A percentile compares a stretch with the other conserved stretches of the same genome.
Evolutionary conservation across 768 basidiomycete species (phyloP).

Genomic region (Paxillus rubicundulus): DNA sequence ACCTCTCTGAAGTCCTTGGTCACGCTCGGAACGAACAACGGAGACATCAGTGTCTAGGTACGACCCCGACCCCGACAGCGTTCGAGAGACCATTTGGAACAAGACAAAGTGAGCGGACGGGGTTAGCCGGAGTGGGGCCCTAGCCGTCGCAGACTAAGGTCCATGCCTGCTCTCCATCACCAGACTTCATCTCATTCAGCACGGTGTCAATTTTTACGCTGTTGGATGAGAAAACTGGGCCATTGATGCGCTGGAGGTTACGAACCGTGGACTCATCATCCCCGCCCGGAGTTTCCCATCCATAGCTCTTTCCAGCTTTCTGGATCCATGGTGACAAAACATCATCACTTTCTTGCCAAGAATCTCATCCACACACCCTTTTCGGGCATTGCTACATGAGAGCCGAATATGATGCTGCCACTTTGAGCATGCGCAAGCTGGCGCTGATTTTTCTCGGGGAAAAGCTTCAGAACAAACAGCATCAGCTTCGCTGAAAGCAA

Average conservation of each 20-base stretch:
- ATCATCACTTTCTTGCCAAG: constrained; percentile 6
- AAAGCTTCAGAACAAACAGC: constrained; percentile 24
- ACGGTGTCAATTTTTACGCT: constrained; percentile 30
- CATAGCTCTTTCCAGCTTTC: constrained; percentile 29
- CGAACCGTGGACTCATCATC: not conserved
- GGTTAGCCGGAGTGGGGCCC: not conserved
- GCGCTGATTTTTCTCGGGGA: constrained; percentile 24
- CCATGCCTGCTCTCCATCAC: not conserved
- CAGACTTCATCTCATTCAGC: constrained; percentile 14
- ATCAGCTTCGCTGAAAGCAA: constrained; percentile 33
- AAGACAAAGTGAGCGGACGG: constrained; percentile 13
- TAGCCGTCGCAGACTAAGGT: constrained; percentile 16
- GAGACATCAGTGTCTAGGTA: constrained; percentile 17
- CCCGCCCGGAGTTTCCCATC: constrained; percentile 7
- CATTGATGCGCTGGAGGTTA: not conserved
- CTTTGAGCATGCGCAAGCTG: constrained; percentile 22
- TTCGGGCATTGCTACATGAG: constrained; percentile 17
- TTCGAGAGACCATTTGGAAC: constrained; percentile 45
- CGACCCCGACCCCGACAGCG: constrained; percentile 44
- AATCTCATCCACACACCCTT: constrained; percentile 6
- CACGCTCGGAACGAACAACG: constrained; percentile 20
- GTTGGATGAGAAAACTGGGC: constrained; percentile 28
- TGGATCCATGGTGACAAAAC: constrained; percentile 27
- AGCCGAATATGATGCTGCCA: constrained; percentile 32
- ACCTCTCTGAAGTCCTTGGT: constrained; percentile 8